Evolutionary conservation across 2,329 filamentous ascomycete genomes (phyloP), one percentile per base, ranked within the genome.

Genomic region (Scedosporium minutisporum): DNA sequence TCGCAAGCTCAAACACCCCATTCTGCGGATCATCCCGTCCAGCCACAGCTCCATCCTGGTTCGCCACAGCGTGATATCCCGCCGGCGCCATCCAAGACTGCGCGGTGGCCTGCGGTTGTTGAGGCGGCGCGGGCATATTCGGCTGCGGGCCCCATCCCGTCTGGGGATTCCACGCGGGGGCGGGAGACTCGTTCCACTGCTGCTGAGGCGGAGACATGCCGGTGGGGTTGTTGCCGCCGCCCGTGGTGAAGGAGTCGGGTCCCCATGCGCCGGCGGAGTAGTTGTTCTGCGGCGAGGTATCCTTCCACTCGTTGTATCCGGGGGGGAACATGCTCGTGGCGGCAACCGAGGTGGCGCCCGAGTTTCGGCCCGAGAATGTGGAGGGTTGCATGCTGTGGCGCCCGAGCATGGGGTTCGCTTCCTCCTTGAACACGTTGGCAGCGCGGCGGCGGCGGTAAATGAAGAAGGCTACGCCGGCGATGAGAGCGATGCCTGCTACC

Each of bases 361-460:
- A 60, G 41, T 46, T 25, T 2, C 38, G 58, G n/a, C 33, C 58
- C 16, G 33, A 21, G 41, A 42, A 60, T 2, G 21, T 21, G n/a
- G 58, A 60, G 21, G 58, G 33, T 9, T 38, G 27, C 33, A 60
- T n/a, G 58, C 58, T 60, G 16, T 42, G 38, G 58, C 38, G 58
- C 44, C 25, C 42, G 38, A 62, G 60, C 60, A 62, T 62, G 48
- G 60, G 60, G 48, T 62, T 57, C 29, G 60, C 27, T 23, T 62
- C 60, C n/a, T 62, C 60, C 29, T 25, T 65, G 4, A 46, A 18
- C 41, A 42, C 41, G 1, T 53, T 62, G 57, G 57, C 67, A 60
- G 67, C 69, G 62, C 65, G 67, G 25, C 68, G 68, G 18, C 74
- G 69, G 3, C 70, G 70, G 58, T 73, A 62, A 53, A 71, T 64